These are phyloP conservation scores for Daldinia loculata DNA, from an alignment of 495 filamentous ascomycete species.

Conservation along the genomic window DNA sequence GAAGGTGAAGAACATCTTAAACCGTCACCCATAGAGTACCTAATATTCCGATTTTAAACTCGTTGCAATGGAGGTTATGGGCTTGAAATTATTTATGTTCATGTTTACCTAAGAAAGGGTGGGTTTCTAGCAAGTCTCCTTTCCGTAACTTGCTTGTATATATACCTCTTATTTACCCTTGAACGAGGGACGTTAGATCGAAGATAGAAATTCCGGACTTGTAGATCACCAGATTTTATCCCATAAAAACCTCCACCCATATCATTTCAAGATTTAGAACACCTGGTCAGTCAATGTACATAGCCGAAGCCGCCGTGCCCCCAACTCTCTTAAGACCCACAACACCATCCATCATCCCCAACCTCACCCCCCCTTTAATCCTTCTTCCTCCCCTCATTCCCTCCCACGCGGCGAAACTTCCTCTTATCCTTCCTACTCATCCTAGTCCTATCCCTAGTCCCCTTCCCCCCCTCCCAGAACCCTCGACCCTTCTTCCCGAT, in stretches of 20 bases:
- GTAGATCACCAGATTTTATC: not conserved
- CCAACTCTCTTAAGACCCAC: not conserved
- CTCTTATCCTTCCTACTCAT: slow-evolving; percentile 81
- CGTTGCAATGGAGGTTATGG: no score
- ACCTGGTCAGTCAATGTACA: not conserved
- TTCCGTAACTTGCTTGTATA: no score
- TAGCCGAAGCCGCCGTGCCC: not conserved
- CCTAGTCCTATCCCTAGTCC: slow-evolving; percentile 71
- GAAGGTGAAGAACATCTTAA: no score
- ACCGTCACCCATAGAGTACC: no score
- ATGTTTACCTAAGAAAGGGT: no score
- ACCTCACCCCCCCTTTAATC: slow-evolving; percentile 20
- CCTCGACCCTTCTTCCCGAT: slow-evolving; percentile 72
- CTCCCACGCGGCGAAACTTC: slow-evolving; percentile 69
- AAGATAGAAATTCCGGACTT: no score
- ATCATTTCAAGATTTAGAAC: not conserved
- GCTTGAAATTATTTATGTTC: no score
- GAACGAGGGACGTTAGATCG: no score
- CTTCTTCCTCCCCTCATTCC: slow-evolving; percentile 40
- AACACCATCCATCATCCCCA: slow-evolving; percentile 3
- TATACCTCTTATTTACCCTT: no score
- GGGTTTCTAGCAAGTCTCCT: no score
- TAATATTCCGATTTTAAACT: no score
- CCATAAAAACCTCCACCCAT: not conserved
- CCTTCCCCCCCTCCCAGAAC: slow-evolving; percentile 94